phyloP scores from a whole-genome alignment of 1,284 basidiomycete genomes.

The Stygiomarasmius scandens region DNA sequence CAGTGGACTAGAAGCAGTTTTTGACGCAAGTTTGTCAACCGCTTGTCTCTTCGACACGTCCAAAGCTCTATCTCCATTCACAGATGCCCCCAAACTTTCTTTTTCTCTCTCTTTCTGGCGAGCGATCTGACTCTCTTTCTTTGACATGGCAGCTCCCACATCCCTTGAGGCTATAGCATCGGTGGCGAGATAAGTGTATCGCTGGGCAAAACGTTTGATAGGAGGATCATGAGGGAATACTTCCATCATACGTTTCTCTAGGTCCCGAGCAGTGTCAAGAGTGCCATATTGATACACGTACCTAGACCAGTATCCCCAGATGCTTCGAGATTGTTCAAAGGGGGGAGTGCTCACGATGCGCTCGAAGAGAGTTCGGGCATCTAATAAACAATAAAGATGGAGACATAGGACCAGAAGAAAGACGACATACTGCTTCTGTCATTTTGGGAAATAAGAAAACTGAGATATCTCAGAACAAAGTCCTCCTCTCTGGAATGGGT shows the following conservation, averaged over 20 bases:
- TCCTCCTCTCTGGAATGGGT: constrained; percentile 82
- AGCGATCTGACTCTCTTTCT: constrained; percentile 30
- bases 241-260: constrained; percentile 88
- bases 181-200: constrained; percentile 85
- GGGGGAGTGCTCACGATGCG: constrained; percentile 81
- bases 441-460: constrained; percentile 93
- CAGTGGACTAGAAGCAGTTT: constrained; percentile 48
- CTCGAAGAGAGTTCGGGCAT: constrained; percentile 95
- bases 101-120: constrained; percentile 34
- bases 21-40: constrained; percentile 49
- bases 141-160: constrained; percentile 72
- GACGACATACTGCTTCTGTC: constrained; percentile 85
- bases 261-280: constrained; percentile 84
- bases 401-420: constrained; percentile 5
- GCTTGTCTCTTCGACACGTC: constrained; percentile 47
- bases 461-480: constrained; percentile 88
- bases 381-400: constrained; percentile 41
- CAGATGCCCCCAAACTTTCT: constrained; percentile 18
- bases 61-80: neutral
- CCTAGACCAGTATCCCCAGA: constrained; percentile 96
- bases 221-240: constrained; percentile 87
- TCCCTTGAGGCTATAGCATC: constrained; percentile 91
- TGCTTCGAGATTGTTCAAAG: constrained; percentile 77
- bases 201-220: constrained; percentile 89
- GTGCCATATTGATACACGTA: constrained; percentile 97